Base-by-base conservation (phyloP, 1,284 basidiomycete species). In the Ganoderma meredithae region DNA sequence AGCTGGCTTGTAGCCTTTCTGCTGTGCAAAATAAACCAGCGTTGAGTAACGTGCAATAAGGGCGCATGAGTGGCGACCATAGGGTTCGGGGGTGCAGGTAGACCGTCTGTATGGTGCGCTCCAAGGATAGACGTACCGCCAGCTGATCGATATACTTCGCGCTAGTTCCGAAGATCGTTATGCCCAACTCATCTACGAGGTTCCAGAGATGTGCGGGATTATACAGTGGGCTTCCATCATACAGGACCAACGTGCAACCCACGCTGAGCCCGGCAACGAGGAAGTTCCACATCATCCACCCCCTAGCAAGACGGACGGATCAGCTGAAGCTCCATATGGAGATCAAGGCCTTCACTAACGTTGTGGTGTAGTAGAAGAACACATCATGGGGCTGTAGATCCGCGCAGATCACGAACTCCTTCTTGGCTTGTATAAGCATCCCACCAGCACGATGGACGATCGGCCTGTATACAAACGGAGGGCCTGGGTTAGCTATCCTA, bases 221-320 rank as follows among this genome's bases (percentile, higher is more conserved):
- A 71, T 88, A 86, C 59, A 96, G 82, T 10, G 95, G 95, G 69
- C 91, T 94, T 40, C 95, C 95, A 79, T 97, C 95, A 80, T 94
- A 96, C 39, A 94, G 82, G 39, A 95, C 88, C 22, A 95, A 83
- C 9, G 91, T 91, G 71, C 89, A 90, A 56, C 93, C 94, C 7
- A 90, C 79, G 58, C 87, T 85, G 8, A 96, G 84, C 7, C 87
- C 92, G 62, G 88, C 88, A 49, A 93, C 84, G 52, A 94, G 88
- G 78, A 92, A 94, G 77, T 95, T 93, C 87, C 90, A 93, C 91
- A 94, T 93, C 91, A 94, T 93, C 93, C 93, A 94, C 65, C 91
- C 91, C 27, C 90, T 92, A 76, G 31, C 39, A 31, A 40, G 5
- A 25, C 12, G 15, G 25, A 49, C 52, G 47, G 63, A 49, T 70